Base-by-base conservation (phyloP, 1,284 basidiomycete species). In the Kwoniella shivajii region DNA sequence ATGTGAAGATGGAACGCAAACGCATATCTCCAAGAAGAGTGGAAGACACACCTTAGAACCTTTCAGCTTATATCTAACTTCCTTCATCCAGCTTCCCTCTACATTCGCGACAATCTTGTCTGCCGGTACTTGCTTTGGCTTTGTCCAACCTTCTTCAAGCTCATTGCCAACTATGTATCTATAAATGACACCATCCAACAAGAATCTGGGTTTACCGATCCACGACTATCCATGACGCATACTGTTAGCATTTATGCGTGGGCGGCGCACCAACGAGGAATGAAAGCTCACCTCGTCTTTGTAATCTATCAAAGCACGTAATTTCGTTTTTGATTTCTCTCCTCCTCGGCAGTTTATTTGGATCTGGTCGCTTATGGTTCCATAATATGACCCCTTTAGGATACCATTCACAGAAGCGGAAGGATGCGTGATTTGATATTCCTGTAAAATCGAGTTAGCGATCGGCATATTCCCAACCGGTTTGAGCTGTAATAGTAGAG, bases 401-500 rank as follows among this genome's bases (percentile, higher is more conserved):
- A 99, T 85, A 4, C 95, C 95, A 68, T 96, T 96, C 57, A 99
- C 92, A 48, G 84, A 83, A 16, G 93, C 95, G 24, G 85, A 81
- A 13, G 93, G 94, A 73, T 97, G 94, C 1, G 90, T 90, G 69
- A 97, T 86, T 69, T 89, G 86, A 76, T 94, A 95, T 65, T 81
- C 80, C 67, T 79, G 64, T 47, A 30, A 6, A 9, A 52, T 14
- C 30, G 33, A 26, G 36, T 11, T 34, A 31, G n/a, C 5, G 42
- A 46, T 39, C 37, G 54, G 20, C 45, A 38, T 13, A 9, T 30
- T 18, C 18, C 16, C 33, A 26, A 42, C 24, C 10, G 9, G 7
- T 34, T 13, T 33, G 26, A 42, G 29, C 43, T 29, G 24, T 6
- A 6, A 16, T n/a, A 36, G 11, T 6, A n/a, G 36, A 14, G 41